Conservation (phyloP, 1,139 yeast genomes). For the Kazachstania sp. region DNA sequence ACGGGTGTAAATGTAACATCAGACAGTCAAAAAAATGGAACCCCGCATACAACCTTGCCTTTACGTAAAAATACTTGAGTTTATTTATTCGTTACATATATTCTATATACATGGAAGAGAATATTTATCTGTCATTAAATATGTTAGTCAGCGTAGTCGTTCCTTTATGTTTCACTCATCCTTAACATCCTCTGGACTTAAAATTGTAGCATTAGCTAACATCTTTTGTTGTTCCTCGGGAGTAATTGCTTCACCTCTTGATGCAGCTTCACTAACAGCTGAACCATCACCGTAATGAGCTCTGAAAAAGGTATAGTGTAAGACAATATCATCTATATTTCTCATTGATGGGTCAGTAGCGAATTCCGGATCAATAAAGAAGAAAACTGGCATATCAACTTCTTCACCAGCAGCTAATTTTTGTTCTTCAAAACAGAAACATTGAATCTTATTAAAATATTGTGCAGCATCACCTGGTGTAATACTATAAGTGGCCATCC, state of each 20-base stretch:
- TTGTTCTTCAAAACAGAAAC: slow-evolving; percentile 98
- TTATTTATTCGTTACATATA: not conserved
- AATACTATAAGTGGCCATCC: slow-evolving; percentile 96
- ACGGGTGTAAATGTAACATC: too few species aligned
- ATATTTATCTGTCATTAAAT: too few species aligned
- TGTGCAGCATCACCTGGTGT: slow-evolving; percentile 96
- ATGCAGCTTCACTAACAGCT: slow-evolving; percentile 22
- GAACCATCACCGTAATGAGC: slow-evolving; percentile 35
- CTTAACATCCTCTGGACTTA: slow-evolving; percentile 14
- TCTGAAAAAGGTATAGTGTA: slow-evolving; percentile 86
- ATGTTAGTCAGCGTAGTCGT: too few species aligned
- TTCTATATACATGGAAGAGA: not conserved
- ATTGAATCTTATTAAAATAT: slow-evolving; percentile 91
- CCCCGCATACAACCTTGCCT: too few species aligned
- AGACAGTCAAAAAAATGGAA: too few species aligned
- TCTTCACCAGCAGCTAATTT: slow-evolving; percentile 91
- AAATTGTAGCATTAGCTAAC: slow-evolving; percentile 12
- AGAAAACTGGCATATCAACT: slow-evolving; percentile 98
- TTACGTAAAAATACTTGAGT: too few species aligned
- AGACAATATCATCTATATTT: slow-evolving; percentile 78
- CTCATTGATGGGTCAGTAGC: slow-evolving; percentile 92
- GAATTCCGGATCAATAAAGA: slow-evolving; percentile 96
- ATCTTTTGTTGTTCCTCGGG: slow-evolving; percentile 13
- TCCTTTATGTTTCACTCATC: not conserved
- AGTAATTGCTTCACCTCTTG: slow-evolving; percentile 10